phyloP scores from a whole-genome alignment of 2,329 filamentous ascomycete species.

The Talaromyces amestolkiae region DNA sequence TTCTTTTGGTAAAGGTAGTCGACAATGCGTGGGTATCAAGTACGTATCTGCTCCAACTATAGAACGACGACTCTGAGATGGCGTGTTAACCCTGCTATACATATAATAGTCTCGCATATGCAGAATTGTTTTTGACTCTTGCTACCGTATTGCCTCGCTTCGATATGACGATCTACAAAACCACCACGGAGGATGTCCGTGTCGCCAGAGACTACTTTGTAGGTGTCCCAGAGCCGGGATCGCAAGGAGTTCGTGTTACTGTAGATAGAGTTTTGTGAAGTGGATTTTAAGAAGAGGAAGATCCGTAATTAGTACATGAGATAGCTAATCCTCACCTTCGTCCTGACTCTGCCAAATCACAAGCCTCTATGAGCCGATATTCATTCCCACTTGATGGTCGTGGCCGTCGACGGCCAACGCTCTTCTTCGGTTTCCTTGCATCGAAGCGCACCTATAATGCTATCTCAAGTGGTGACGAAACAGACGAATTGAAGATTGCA shows the following conservation, averaged over 20 bases:
- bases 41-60: neutral
- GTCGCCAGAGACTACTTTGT: slow-evolving; percentile 17
- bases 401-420: neutral
- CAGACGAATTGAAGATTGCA: neutral
- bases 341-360: neutral
- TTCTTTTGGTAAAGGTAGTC: slow-evolving; percentile 41
- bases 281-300: neutral
- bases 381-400: neutral
- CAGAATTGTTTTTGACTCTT: slow-evolving; percentile 34
- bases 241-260: slow-evolving; percentile 14
- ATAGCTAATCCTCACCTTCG: neutral
- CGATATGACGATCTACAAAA: slow-evolving; percentile 33
- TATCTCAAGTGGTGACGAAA: neutral
- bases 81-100: neutral
- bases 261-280: slow-evolving; percentile 8
- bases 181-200: slow-evolving; percentile 31
- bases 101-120: slow-evolving; percentile 30
- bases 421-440: neutral
- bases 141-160: slow-evolving; percentile 32
- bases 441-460: neutral
- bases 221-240: slow-evolving; percentile 16
- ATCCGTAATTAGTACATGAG: neutral
- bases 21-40: slow-evolving; percentile 50
- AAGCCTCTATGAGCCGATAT: neutral
- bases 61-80: neutral